Percentiles rank a stretch among this genome's conserved stretches.
Evolutionary conservation across 108 stramenopile species (phyloP).

Genomic region (Skeletonema menzelii): DNA sequence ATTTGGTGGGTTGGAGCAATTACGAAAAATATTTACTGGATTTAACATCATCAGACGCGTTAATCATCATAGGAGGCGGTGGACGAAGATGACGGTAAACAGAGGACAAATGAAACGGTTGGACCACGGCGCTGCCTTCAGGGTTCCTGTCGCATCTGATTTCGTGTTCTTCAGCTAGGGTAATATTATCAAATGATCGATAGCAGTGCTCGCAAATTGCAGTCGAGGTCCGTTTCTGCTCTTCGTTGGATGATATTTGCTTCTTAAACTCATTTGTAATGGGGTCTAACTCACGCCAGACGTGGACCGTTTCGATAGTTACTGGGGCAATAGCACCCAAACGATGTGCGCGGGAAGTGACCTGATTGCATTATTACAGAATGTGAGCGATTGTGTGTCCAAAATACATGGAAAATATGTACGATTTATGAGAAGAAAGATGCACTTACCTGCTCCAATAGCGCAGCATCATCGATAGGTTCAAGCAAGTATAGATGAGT

Average conservation of each 20-base stretch:
- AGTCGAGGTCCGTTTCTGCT: conserved; percentile 18
- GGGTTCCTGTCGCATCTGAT: conserved; percentile 52
- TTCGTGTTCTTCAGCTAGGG: conserved; percentile 47
- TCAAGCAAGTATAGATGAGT: conserved; percentile 84
- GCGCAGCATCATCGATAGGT: conserved; percentile 71
- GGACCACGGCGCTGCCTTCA: conserved; percentile 21
- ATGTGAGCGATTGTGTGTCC: background rate
- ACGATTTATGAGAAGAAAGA: background rate
- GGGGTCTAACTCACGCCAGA: conserved; percentile 34
- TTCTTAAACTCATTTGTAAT: conserved; percentile 42
- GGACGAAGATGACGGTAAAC: conserved; percentile 55
- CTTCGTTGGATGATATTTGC: conserved; percentile 13
- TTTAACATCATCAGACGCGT: background rate
- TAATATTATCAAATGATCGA: conserved; percentile 37
- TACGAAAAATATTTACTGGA: background rate
- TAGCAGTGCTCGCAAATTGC: conserved; percentile 57
- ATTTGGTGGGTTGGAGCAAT: background rate
- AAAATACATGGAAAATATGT: background rate
- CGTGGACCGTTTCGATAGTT: conserved; percentile 60
- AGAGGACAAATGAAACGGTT: conserved; percentile 54
- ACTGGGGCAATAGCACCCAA: conserved; percentile 76
- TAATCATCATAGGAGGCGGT: conserved; percentile 31
- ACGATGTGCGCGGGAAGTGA: conserved; percentile 80
- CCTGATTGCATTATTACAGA: background rate
- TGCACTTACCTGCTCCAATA: conserved; percentile 53